Percentiles rank a stretch among this genome's conserved stretches.
phyloP scores from a whole-genome alignment of 805 yeast species.

The Saccharomycopsis sp. region DNA sequence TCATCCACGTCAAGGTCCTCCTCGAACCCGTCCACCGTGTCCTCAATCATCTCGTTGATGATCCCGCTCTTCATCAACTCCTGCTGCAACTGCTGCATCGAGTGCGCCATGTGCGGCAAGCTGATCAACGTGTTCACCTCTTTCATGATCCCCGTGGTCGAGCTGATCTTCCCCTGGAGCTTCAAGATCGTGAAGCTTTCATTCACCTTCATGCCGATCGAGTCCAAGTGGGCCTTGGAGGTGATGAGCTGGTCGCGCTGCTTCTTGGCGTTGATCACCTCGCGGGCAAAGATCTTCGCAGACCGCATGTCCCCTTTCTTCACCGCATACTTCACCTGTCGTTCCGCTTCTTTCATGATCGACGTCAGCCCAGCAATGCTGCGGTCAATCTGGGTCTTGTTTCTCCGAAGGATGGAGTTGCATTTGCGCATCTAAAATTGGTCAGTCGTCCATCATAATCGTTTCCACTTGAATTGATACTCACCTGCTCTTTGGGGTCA shows the following conservation, averaged over 20 bases:
- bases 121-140: constrained; percentile 75
- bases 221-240: constrained; percentile 78
- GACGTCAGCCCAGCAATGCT: constrained; percentile 46
- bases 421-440: constrained; percentile 72
- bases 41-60: constrained; percentile 92
- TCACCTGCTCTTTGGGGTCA: constrained; percentile 80
- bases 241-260: constrained; percentile 67
- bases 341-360: constrained; percentile 70
- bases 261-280: constrained; percentile 60
- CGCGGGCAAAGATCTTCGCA: constrained; percentile 75
- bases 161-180: constrained; percentile 70
- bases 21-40: constrained; percentile 62
- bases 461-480: constrained; percentile 22
- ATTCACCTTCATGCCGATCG: constrained; percentile 79
- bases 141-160: constrained; percentile 74
- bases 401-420: constrained; percentile 70
- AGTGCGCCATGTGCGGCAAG: constrained; percentile 68
- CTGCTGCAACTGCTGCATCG: constrained; percentile 78
- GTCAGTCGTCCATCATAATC: neutral
- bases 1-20: constrained; percentile 57
- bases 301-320: constrained; percentile 67
- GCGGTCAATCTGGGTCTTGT: constrained; percentile 75
- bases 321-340: constrained; percentile 63
- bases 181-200: constrained; percentile 85
- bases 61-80: constrained; percentile 83